Base-by-base conservation (phyloP, 345 rosid species). In the Tarenaya hassleriana region DNA sequence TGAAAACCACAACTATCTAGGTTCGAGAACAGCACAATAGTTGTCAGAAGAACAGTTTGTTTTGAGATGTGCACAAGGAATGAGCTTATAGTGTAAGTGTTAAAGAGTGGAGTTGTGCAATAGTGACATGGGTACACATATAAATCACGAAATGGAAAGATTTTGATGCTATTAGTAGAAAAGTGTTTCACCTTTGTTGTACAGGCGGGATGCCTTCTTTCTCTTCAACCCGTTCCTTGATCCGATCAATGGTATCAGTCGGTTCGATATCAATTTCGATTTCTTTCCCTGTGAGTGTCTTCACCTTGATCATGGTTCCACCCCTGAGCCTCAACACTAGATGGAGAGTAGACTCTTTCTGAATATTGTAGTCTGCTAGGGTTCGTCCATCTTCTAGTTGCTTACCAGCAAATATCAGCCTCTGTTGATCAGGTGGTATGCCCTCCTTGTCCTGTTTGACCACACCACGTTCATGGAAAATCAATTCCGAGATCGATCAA, bases 171-270 rank as follows among this genome's bases (percentile, higher is more conserved):
- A 35, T 5, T 1, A 21, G 10, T 7, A 11, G 15, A 34, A n/a
- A 0, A 4, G n/a, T 31, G 0, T 12, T 31, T 0, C 43, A 81
- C 96, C 98, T 82, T 63, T 91, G 98, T 68, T 91, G 98, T 50
- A 87, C 95, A 4, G 94, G 98, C 48, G 98, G 98, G 57, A 91
- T 91, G 37, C 98, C 98, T 73, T 87, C 96, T 70, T 87, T 82
- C 76, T 91, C 96, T 70, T 91, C 96, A 17, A 86, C 96, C 1
- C 95, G 71, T 63, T 84, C 96, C 77, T 91, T 87, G 64, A 91
- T 87, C 13, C 98, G 76, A 34, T 91, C 92, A 34, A 91, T 87
- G 46, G 98, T 87, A 56, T 91, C 98, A 0, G 76, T 80, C 1
- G 96, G 98, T 60, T 87, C 96, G n/a, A 91, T 90, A 60, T 87